Conservation (phyloP, 805 yeast species). For the Yarrowia sp. region DNA sequence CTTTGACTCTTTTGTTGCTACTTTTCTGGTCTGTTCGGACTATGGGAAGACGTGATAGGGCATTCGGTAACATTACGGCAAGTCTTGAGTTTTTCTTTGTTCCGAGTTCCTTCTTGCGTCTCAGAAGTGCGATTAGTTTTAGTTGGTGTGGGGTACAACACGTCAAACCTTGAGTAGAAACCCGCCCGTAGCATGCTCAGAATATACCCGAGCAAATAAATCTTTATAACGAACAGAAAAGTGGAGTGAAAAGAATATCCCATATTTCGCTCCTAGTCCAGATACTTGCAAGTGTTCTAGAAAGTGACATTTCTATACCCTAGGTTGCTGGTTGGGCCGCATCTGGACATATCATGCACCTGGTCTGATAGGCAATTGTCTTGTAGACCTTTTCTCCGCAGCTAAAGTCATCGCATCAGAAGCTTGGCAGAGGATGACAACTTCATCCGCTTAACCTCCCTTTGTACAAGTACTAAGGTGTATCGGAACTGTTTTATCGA, state of each 20-base stretch:
- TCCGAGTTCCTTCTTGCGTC: not conserved
- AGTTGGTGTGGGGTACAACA: not conserved
- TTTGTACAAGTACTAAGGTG: not conserved
- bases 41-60: not conserved
- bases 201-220: not conserved
- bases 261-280: not conserved
- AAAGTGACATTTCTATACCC: no score
- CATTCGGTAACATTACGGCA: conserved; percentile 12
- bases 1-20: not conserved
- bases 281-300: no score
- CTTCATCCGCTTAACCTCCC: not conserved
- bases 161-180: not conserved
- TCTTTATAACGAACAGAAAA: not conserved
- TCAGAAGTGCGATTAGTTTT: not conserved
- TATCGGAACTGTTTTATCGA: not conserved
- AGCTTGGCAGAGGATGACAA: not conserved
- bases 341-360: no score
- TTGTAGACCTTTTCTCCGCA: not conserved
- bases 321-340: no score
- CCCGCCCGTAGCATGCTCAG: not conserved
- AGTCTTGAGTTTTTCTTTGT: not conserved
- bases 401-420: not conserved
- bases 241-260: not conserved
- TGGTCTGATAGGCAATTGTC: not conserved
- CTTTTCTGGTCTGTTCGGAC: not conserved